A percentile compares a stretch with the other conserved stretches of the same genome.
Evolutionary conservation across 495 filamentous ascomycete species (phyloP).

Genomic region (Aspergillus biplanus): DNA sequence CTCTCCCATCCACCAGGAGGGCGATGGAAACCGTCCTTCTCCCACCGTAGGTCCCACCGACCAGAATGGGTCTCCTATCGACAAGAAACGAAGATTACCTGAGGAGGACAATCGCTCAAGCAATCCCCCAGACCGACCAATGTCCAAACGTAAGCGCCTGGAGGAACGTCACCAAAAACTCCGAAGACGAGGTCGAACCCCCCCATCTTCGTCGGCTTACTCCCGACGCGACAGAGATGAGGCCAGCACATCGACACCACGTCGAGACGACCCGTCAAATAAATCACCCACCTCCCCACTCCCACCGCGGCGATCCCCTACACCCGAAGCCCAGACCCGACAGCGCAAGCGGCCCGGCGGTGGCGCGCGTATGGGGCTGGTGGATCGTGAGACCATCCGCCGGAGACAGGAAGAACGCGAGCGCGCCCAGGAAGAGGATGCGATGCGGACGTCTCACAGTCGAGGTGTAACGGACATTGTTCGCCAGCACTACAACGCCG

Average conservation of each 20-base stretch:
- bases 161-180: conserved; percentile 49
- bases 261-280: conserved; percentile 29
- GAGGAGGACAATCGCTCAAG: conserved; percentile 29
- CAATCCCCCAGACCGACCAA: conserved; percentile 29
- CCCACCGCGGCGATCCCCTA: conserved; percentile 41
- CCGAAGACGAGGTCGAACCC: conserved; percentile 42
- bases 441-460: conserved; percentile 48
- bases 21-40: conserved; percentile 17
- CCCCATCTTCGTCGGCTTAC: conserved; percentile 47
- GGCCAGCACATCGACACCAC: conserved; percentile 9
- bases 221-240: conserved; percentile 45
- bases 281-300: conserved; percentile 46
- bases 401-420: conserved; percentile 70
- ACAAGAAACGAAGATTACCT: conserved; percentile 32
- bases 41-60: conserved; percentile 12
- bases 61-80: conserved; percentile 26
- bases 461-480: conserved; percentile 81
- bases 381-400: conserved; percentile 69
- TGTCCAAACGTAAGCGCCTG: conserved; percentile 46
- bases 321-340: conserved; percentile 53
- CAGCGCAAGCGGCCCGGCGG: conserved; percentile 87
- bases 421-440: conserved; percentile 57
- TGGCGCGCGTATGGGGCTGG: conserved; percentile 72
- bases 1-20: not conserved
- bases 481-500: conserved; percentile 92